Evolutionary conservation across 176 grass and related monocot genomes (phyloP).

Genomic region (Ensete glaucum): DNA sequence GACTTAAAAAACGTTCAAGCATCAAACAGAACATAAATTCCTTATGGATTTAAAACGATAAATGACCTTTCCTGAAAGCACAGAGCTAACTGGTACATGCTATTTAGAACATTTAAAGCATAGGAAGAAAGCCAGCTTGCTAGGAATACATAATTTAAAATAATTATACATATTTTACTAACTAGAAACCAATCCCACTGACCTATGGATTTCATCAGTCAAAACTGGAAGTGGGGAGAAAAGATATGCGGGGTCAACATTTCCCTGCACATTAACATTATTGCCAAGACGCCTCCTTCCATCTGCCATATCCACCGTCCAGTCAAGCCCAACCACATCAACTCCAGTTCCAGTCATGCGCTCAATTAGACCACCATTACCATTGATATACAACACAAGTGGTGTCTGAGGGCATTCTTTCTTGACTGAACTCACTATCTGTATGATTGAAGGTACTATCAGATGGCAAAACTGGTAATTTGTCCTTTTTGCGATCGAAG

Average conservation of each 20-base stretch:
- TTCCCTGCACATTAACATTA: slow-evolving; percentile 78
- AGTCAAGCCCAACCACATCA: slow-evolving; percentile 96
- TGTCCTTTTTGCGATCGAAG: background rate
- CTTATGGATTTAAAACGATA: too few species aligned
- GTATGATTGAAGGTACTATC: slow-evolving; percentile 29
- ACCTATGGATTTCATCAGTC: slow-evolving; percentile 96
- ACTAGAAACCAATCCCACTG: slow-evolving; percentile 16
- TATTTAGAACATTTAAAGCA: background rate
- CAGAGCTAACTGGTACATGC: background rate
- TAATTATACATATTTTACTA: too few species aligned
- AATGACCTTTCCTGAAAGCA: too few species aligned
- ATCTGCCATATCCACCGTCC: slow-evolving; percentile 97
- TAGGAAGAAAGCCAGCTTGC: background rate
- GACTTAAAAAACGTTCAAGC: too few species aligned
- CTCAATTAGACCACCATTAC: slow-evolving; percentile 86
- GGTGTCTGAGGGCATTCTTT: slow-evolving; percentile 74
- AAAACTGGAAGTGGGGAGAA: slow-evolving; percentile 68
- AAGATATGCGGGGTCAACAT: slow-evolving; percentile 80
- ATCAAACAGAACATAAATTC: too few species aligned
- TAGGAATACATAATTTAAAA: background rate
- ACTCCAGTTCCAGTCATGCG: slow-evolving; percentile 74
- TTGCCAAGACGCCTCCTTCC: slow-evolving; percentile 78
- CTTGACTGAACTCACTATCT: slow-evolving; percentile 82
- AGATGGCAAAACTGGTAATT: slow-evolving; percentile 4
- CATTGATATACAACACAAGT: slow-evolving; percentile 91